Evolutionary conservation across 192 early-diverging fungal species (phyloP).

Genomic region (Jimgerdemannia lactiflua): DNA sequence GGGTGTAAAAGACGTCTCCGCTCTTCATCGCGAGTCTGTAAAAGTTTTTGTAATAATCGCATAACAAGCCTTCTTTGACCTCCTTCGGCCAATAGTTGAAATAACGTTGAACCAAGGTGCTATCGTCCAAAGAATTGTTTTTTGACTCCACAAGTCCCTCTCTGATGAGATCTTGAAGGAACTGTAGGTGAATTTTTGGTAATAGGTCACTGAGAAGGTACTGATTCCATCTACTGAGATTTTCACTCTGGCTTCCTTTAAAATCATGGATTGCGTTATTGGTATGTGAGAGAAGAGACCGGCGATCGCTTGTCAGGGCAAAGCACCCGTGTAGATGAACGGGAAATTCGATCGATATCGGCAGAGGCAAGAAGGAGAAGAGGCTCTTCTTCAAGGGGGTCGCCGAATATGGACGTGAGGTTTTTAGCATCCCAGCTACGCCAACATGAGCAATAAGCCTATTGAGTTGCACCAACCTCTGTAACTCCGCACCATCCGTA

Average conservation of each 20-base stretch:
- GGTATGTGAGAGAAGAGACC: neutral
- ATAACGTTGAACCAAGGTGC: neutral
- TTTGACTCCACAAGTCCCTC: too few species aligned
- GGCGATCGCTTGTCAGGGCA: conserved; percentile 25
- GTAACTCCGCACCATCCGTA: neutral
- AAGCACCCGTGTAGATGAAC: conserved; percentile 39
- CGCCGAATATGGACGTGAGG: neutral
- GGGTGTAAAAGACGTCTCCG: neutral
- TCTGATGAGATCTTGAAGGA: neutral
- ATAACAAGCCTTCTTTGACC: neutral
- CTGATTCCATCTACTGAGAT: neutral
- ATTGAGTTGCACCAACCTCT: neutral
- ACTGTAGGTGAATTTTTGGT: neutral
- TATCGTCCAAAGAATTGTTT: neutral
- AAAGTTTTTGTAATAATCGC: neutral
- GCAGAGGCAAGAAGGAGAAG: conserved; percentile 28
- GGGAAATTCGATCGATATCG: conserved; percentile 19
- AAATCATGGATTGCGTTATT: neutral
- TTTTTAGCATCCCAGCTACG: neutral
- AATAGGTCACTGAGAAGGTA: neutral
- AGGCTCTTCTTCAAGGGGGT: conserved; percentile 6
- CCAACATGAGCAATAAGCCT: neutral
- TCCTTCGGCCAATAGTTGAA: neutral
- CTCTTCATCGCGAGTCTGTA: neutral
- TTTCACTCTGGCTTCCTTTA: too few species aligned